Base-by-base conservation (phyloP, 352 stramenopile species). In the Peronospora destructor region DNA sequence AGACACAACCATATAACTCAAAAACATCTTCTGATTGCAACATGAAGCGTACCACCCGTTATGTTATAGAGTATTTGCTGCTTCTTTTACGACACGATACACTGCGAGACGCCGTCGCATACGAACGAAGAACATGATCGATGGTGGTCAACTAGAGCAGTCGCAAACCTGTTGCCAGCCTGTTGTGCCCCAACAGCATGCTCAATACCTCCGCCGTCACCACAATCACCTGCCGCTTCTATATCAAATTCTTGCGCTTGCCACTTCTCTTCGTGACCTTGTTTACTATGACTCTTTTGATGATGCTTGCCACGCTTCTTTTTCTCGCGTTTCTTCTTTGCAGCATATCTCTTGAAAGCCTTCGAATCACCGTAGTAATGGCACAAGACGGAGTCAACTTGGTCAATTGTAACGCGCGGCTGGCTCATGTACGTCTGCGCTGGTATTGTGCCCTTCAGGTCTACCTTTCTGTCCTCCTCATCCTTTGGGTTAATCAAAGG, bases 341-440 rank as follows among this genome's bases (percentile, higher is more conserved):
- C 59, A 29, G 68, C 73, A 53, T 89, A 86, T 30, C 64, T 64
- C 49, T 84, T 76, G 37, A 85, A 89, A 16, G 66, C 71, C 36
- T 69, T 78, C n/a, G 72, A 89, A 17, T 87, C 68, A 3, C 74
- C 58, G 36, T 87, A 89, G 39, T 89, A 89, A 45, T 89, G 78
- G 19, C 71, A 85, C 28, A 89, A 28, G 32, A 85, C 71, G 0
- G 68, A 78, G 21, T 89, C 74, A 26, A 87, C 70, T 32, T 67
- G 60, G 17, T 85, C 64, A 1, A 88, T 60, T 13, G 67, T 59
- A 23, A 86, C 63, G 16, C 56, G 56, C 2, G 78, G 69, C 36
- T 87, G 65, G 16, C 49, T 84, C 78, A 89, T 89, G 42, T 83
- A 87, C 6, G 61, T 70, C 48, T 89, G 75, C 6, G 75, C 71